A percentile compares a stretch with the other conserved stretches of the same genome.
Evolutionary conservation across 805 yeast genomes (phyloP).

Genomic region (Candida verbasci): DNA sequence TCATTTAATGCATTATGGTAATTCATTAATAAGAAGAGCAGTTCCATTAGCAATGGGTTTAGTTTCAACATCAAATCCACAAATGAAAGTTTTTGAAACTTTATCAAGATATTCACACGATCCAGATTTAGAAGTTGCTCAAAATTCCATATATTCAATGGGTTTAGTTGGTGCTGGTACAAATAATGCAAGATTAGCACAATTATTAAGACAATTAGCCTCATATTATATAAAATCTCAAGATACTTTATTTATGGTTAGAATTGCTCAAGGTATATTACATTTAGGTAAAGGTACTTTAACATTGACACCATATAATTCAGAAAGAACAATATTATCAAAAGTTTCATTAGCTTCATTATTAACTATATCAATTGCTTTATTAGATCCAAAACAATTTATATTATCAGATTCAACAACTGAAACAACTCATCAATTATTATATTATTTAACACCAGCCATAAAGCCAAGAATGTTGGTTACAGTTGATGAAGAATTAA

Average conservation of each 20-base stretch:
- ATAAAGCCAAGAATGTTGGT: conserved; percentile 89
- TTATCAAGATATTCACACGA: conserved; percentile 96
- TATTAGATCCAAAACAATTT: conserved; percentile 81
- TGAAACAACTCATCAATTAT: conserved; percentile 62
- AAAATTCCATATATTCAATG: conserved; percentile 93
- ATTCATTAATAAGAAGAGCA: conserved; percentile 81
- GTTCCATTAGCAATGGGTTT: conserved; percentile 99
- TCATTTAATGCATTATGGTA: conserved; percentile 97
- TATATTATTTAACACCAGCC: conserved; percentile 83
- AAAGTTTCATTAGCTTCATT: conserved; percentile 88
- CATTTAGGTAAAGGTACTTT: conserved; percentile 96
- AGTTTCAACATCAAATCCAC: conserved; percentile 88
- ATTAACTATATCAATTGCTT: conserved; percentile 75
- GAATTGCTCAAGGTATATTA: conserved; percentile 91
- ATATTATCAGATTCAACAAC: conserved; percentile 57
- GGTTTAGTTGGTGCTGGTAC: conserved; percentile 99
- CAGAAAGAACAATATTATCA: conserved; percentile 81
- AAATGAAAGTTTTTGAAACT: conserved; percentile 95
- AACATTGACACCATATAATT: conserved; percentile 82
- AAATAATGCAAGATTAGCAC: conserved; percentile 96
- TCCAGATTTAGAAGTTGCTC: conserved; percentile 88
- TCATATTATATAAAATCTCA: conserved; percentile 87
- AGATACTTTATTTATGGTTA: conserved; percentile 85
- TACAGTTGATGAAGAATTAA: conserved; percentile 86
- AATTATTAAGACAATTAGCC: conserved; percentile 89